Evolutionary conservation across 2,329 filamentous ascomycete genomes (phyloP).

Genomic region (Talaromyces sp.): DNA sequence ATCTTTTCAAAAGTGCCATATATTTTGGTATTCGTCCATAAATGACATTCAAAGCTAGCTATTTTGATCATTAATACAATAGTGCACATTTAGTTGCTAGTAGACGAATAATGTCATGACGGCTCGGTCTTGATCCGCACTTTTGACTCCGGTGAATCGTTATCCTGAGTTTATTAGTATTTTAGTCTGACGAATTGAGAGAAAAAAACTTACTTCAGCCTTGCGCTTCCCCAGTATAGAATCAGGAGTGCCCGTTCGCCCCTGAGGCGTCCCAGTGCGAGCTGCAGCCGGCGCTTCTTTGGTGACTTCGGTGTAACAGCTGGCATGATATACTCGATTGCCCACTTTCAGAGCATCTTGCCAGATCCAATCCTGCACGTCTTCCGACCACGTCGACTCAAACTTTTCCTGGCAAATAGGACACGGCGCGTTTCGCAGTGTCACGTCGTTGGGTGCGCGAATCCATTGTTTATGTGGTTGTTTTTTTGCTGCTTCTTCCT

Average conservation of each 20-base stretch:
- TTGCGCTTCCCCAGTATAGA: slow-evolving; percentile 68
- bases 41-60: too few species aligned
- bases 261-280: slow-evolving; percentile 28
- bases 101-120: slow-evolving; percentile 14
- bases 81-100: slow-evolving; percentile 4
- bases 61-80: too few species aligned
- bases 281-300: slow-evolving; percentile 49
- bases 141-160: slow-evolving; percentile 30
- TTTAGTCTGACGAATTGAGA: neutral
- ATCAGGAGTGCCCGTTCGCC: slow-evolving; percentile 52
- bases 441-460: slow-evolving; percentile 72
- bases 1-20: too few species aligned
- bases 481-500: slow-evolving; percentile 41
- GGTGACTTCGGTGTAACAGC: slow-evolving; percentile 77
- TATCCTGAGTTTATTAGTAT: slow-evolving; percentile 17
- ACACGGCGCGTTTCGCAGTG: slow-evolving; percentile 70
- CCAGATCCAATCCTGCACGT: slow-evolving; percentile 96
- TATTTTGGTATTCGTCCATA: too few species aligned
- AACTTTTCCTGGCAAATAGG: slow-evolving; percentile 96
- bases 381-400: slow-evolving; percentile 84
- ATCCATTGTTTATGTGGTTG: slow-evolving; percentile 66
- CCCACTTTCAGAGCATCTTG: slow-evolving; percentile 77
- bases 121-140: slow-evolving; percentile 37
- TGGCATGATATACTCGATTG: slow-evolving; percentile 78
- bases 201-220: slow-evolving; percentile 51